phyloP scores from a whole-genome alignment of 1,139 yeast species.

The Blastobotrys apis region DNA sequence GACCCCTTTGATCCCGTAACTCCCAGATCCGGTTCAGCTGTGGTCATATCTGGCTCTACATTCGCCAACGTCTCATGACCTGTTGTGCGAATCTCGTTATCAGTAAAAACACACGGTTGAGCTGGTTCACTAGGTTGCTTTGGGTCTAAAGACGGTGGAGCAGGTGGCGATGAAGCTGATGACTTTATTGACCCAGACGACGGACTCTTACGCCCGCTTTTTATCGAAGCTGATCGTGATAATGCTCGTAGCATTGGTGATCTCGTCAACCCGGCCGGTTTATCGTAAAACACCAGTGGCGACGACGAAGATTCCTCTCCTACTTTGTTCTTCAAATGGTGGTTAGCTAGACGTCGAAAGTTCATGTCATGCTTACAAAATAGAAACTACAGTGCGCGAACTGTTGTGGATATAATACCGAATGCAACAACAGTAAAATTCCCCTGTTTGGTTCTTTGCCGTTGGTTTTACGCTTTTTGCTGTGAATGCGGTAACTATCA shows the following conservation, averaged over 20 bases:
- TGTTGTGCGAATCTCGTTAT: slow-evolving; percentile 6
- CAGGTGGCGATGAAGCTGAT: not conserved
- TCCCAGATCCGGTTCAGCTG: not conserved
- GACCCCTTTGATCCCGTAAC: not conserved
- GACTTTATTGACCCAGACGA: not conserved
- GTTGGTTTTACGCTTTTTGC: too few relatives aligned
- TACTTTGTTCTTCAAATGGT: too few relatives aligned
- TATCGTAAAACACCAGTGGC: too few relatives aligned
- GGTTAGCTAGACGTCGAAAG: slow-evolving; percentile 1
- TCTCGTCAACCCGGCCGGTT: too few relatives aligned
- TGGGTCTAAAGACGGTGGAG: slow-evolving; percentile 9
- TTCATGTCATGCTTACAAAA: too few relatives aligned
- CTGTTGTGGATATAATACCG: too few relatives aligned
- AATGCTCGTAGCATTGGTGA: slow-evolving; percentile 11
- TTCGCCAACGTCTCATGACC: not conserved
- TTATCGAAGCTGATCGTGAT: slow-evolving; percentile 6
- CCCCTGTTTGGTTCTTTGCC: too few relatives aligned
- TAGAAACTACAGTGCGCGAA: too few relatives aligned
- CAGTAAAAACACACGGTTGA: slow-evolving; percentile 11
- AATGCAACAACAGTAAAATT: too few relatives aligned
- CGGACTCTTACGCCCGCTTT: not conserved
- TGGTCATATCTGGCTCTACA: not conserved
- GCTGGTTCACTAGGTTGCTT: slow-evolving; percentile 10
- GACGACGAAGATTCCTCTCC: too few relatives aligned
- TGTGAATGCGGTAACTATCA: too few relatives aligned